phyloP scores from a whole-genome alignment of 2,329 filamentous ascomycete genomes.

The Nemania serpens region DNA sequence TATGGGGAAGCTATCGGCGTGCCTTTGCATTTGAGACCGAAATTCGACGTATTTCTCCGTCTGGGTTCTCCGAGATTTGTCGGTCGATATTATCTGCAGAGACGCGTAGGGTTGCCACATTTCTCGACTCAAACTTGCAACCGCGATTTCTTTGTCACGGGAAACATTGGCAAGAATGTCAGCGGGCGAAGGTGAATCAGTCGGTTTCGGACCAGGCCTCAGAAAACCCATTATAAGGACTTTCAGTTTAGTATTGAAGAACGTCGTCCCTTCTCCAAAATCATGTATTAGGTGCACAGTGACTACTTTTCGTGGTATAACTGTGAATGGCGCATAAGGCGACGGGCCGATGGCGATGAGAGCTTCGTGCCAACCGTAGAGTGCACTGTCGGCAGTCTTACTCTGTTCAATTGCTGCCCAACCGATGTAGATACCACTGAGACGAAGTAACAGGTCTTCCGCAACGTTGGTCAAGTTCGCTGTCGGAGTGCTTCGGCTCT shows the following conservation, averaged over 20 bases:
- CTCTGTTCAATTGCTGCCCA: conserved; percentile 58
- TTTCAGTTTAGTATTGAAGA: conserved; percentile 53
- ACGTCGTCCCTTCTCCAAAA: conserved; percentile 46
- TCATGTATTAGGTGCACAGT: conserved; percentile 59
- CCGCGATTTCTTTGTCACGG: conserved; percentile 48
- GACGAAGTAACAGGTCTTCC: conserved; percentile 55
- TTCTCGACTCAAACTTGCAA: conserved; percentile 53
- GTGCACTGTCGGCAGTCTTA: conserved; percentile 41
- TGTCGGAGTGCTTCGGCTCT: conserved; percentile 51
- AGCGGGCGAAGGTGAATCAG: conserved; percentile 26
- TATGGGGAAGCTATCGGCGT: conserved; percentile 62
- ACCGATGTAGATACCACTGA: conserved; percentile 67
- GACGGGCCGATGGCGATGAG: conserved; percentile 62
- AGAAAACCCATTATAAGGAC: conserved; percentile 66
- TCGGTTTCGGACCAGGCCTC: conserved; percentile 43
- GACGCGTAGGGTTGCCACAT: conserved; percentile 51
- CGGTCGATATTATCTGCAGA: conserved; percentile 45
- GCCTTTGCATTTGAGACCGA: conserved; percentile 55
- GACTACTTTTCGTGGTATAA: conserved; percentile 57
- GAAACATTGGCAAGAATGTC: conserved; percentile 41
- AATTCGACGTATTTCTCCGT: conserved; percentile 54
- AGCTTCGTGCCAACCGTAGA: conserved; percentile 60
- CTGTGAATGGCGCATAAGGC: conserved; percentile 49
- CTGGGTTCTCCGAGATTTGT: conserved; percentile 50
- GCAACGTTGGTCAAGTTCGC: conserved; percentile 59